Evolutionary conservation across 805 yeast species (phyloP).

Genomic region (Teunomyces funiuensis): DNA sequence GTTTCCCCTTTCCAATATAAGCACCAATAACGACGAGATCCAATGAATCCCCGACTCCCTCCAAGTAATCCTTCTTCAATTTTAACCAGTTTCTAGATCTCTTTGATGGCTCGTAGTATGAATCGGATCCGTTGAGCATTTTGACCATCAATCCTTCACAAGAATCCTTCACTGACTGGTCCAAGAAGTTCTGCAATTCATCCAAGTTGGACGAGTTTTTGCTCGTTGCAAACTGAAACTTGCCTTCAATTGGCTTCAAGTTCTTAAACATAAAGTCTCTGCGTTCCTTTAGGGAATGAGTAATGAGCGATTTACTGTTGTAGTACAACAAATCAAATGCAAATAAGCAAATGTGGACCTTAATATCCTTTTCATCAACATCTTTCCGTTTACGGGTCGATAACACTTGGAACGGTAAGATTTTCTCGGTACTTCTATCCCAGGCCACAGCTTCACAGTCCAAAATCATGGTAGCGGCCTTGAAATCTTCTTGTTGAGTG

Average conservation of each 20-base stretch:
- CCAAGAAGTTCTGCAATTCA: slow-evolving; percentile 81
- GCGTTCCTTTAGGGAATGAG: slow-evolving; percentile 67
- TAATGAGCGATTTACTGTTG: slow-evolving; percentile 71
- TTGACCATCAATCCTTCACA: slow-evolving; percentile 98
- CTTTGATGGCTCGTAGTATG: slow-evolving; percentile 90
- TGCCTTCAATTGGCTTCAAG: slow-evolving; percentile 65
- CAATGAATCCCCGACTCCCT: slow-evolving; percentile 93
- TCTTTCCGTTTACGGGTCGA: slow-evolving; percentile 94
- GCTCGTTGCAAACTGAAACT: slow-evolving; percentile 75
- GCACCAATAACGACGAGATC: slow-evolving; percentile 95
- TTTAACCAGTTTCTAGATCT: slow-evolving; percentile 95
- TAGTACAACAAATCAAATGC: slow-evolving; percentile 83
- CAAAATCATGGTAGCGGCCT: slow-evolving; percentile 54
- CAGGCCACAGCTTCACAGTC: slow-evolving; percentile 99
- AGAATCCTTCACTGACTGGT: slow-evolving; percentile 81
- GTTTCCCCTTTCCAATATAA: slow-evolving; percentile 87
- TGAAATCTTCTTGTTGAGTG: slow-evolving; percentile 22
- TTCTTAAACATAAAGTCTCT: slow-evolving; percentile 57
- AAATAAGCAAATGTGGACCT: slow-evolving; percentile 87
- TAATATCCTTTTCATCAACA: slow-evolving; percentile 82
- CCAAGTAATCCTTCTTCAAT: slow-evolving; percentile 89
- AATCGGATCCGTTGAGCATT: slow-evolving; percentile 75
- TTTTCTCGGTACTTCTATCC: slow-evolving; percentile 76
- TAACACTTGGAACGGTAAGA: slow-evolving; percentile 88
- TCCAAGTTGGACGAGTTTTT: slow-evolving; percentile 68